Base-by-base conservation (phyloP, 2,329 filamentous ascomycete species). In the Didymella arachidicola region DNA sequence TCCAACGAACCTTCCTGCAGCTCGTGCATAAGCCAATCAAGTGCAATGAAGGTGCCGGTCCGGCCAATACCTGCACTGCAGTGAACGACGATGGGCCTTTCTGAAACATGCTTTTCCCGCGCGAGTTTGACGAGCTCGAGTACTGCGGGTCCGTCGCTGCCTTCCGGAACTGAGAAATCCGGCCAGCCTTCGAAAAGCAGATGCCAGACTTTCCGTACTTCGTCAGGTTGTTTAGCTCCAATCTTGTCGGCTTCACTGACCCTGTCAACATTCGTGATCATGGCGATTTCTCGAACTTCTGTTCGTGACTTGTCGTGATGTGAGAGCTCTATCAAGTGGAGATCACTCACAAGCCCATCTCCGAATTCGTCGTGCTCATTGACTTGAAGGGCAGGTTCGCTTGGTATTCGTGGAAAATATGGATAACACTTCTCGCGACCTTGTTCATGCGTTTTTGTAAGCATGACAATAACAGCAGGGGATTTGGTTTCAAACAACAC, bases 31-130 rank as follows among this genome's bases (percentile, higher is more conserved):
- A 99, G 85, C 76, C 96, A 92, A 77, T 98, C 95, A n/a, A 99
- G 84, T 1, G 92, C 90, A 70, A 99, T 97, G 74, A 98, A 99
- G 0, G 95, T 98, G 36, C 95, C 95, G 7, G 91, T 96, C 53
- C 95, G 87, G 12, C 95, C 95, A 14, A 98, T 94, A 36, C 95
- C 95, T 8, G 95, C 95, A 72, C 92, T 96, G 80, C 82, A 84
- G 59, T 84, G 82, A 3, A 84, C 78, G 58, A 98, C 88, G 54
- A 94, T 88, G 4, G 94, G 91, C 68, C 90, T 63, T 25, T 69
- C 42, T 36, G 74, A 69, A 19, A 78, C 79, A 62, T 86, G 84
- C 73, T 84, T 85, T 62, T 85, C 79, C 18, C 84, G 82, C 1
- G 89, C 91, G 2, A 92, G 81, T 8, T 82, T 80, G 82, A 93